These are phyloP conservation scores for Lichtheimia ramosa DNA, from an alignment of 371 early-diverging fungal genomes.

Conservation along the genomic window DNA sequence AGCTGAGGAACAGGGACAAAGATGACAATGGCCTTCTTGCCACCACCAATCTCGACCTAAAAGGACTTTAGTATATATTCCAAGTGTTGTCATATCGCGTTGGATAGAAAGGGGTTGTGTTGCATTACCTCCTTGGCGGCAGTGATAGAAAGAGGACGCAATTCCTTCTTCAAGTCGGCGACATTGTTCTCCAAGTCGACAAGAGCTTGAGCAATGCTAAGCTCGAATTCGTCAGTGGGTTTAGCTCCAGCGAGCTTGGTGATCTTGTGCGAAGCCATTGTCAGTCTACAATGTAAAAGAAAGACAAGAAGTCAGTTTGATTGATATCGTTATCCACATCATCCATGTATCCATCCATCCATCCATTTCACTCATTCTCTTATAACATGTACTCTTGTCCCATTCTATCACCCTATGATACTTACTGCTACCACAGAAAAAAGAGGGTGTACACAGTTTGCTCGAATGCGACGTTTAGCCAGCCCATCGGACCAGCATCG, in stretches of 20 bases:
- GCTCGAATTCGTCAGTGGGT: constrained; percentile 87
- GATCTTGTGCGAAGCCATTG: constrained; percentile 65
- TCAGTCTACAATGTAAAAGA: not conserved
- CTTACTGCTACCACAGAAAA: too few species aligned
- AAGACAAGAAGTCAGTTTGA: not conserved
- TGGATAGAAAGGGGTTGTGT: not conserved
- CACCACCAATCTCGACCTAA: constrained; percentile 88
- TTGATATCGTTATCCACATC: not conserved
- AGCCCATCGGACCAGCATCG: too few species aligned
- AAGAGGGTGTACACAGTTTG: too few species aligned
- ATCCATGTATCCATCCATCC: constrained; percentile 11
- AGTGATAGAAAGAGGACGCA: constrained; percentile 89
- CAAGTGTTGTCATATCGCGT: not conserved
- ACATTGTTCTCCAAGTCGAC: constrained; percentile 93
- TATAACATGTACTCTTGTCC: too few species aligned
- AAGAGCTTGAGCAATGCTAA: constrained; percentile 93
- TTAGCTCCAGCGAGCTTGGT: constrained; percentile 79
- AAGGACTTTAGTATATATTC: constrained; percentile 21
- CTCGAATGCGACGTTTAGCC: too few species aligned
- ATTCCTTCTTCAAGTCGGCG: constrained; percentile 93
- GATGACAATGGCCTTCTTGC: constrained; percentile 95
- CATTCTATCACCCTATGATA: too few species aligned
- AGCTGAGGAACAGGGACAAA: constrained; percentile 95
- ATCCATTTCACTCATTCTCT: constrained; percentile 9
- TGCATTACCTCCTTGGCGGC: constrained; percentile 86